Percentiles rank a stretch among this genome's conserved stretches.
These are phyloP conservation scores for Dendrothele bispora DNA, from an alignment of 768 basidiomycete genomes.

Conservation along the genomic window DNA sequence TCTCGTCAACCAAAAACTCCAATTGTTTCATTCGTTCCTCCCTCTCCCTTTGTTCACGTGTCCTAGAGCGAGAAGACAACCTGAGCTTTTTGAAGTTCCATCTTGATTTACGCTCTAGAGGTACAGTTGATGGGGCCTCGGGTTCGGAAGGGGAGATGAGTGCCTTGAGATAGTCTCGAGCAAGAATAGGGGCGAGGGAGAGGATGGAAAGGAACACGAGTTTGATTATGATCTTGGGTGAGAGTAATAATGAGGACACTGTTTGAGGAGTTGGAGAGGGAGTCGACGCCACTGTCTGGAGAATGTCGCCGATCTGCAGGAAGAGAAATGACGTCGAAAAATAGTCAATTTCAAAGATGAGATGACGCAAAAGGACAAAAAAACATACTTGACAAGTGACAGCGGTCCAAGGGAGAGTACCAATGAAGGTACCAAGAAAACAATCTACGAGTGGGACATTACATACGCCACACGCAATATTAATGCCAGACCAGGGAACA, in stretches of 20 bases:
- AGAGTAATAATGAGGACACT: constrained; percentile 81
- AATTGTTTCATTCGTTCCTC: constrained; percentile 4
- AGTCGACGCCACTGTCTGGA: constrained; percentile 78
- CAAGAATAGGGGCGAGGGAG: constrained; percentile 85
- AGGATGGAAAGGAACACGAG: constrained; percentile 80
- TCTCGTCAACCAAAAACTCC: constrained; percentile 6
- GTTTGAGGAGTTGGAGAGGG: constrained; percentile 72
- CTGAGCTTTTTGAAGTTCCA: constrained; percentile 6
- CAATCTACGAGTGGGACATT: constrained; percentile 77
- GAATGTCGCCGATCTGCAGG: constrained; percentile 80
- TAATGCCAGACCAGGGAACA: constrained; percentile 97
- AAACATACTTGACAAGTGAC: constrained; percentile 81
- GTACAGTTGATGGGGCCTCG: constrained; percentile 3
- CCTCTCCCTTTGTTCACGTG: constrained; percentile 2
- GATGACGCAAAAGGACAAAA: constrained; percentile 16
- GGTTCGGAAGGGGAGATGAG: constrained; percentile 4
- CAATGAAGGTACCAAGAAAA: constrained; percentile 80
- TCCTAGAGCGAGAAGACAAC: constrained; percentile 6
- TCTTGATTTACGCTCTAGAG: constrained; percentile 4
- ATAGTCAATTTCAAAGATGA: constrained; percentile 1
- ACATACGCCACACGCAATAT: constrained; percentile 92
- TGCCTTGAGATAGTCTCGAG: constrained; percentile 37
- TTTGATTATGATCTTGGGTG: constrained; percentile 82
- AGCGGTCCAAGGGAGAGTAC: constrained; percentile 85
- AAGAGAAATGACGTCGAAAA: neutral